Base-by-base conservation (phyloP, 148 eudicot genomes). In the Rheum nobile region DNA sequence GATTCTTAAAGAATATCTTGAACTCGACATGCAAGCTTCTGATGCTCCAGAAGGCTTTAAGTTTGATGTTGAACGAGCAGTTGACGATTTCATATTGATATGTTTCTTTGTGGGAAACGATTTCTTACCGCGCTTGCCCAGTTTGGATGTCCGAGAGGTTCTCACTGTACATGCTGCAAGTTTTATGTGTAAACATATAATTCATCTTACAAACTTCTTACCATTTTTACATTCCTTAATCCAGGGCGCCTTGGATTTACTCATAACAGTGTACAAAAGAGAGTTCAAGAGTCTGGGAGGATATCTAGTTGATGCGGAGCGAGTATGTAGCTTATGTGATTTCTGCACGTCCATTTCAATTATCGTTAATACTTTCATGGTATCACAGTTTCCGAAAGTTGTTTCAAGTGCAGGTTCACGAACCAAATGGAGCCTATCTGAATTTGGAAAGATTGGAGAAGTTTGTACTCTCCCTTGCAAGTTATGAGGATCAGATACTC, bases 21-120 rank as follows among this genome's bases (percentile, higher is more conserved):
- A 82, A 34, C 43, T 72, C 13, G 91, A 85, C 4, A 8, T 87
- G 80, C 50, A 50, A 54, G 75, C 78, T 10, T 0, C 28, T 10
- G 73, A 77, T 63, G 59, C 74, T 34, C 85, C 83, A 2, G 77
- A 78, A 14, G 78, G 79, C 0, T 70, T 77, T 28, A 74, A 46
- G 26, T 59, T 35, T 54, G 84, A 87, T 65, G 16, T 82, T 17
- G 88, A 85, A 73, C 55, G 85, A 24, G 24, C 76, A 0, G 72
- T 87, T 1, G 90, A 87, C 37, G 90, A 87, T 68, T 85, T 87
- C 42, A 65, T 87, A 11, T 83, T 87, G 34, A 78, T 83, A 14
- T 85, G 88, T 46, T 83, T 87, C 73, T 85, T 87, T 63, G 71
- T 65, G 7, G 91, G 88, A 8, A 87, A 85, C 47, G 87, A 87